Percentiles rank a stretch among this genome's conserved stretches.
Conservation (phyloP, 768 basidiomycete species). For the Trametes maxima region DNA sequence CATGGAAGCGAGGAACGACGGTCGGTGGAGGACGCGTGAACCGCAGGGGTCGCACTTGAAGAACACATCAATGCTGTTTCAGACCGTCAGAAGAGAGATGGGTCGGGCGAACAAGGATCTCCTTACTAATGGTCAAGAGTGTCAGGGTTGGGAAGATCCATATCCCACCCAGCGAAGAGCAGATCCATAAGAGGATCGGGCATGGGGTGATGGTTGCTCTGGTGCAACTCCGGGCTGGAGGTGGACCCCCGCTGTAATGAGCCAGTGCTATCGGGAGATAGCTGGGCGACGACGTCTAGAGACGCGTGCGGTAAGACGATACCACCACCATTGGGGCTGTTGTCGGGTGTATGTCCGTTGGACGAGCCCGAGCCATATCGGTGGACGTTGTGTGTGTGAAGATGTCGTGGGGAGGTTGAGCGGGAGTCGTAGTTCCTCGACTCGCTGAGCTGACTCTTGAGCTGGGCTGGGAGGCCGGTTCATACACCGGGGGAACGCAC, state of each 20-base stretch:
- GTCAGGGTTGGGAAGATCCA: constrained; percentile 77
- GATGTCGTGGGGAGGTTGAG: constrained; percentile 41
- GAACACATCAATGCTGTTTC: constrained; percentile 78
- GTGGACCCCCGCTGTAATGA: constrained; percentile 39
- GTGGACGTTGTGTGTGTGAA: constrained; percentile 20
- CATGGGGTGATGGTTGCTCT: constrained; percentile 37
- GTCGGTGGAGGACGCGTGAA: constrained; percentile 79
- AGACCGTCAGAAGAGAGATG: background rate
- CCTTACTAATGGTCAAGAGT: constrained; percentile 76
- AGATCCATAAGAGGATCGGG: constrained; percentile 64
- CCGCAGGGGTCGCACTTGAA: constrained; percentile 89
- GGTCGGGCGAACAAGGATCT: background rate
- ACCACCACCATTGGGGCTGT: constrained; percentile 30
- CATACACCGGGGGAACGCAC: background rate
- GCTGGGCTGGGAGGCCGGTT: constrained; percentile 46
- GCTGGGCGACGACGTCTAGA: constrained; percentile 27
- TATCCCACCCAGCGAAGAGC: constrained; percentile 80
- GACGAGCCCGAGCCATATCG: constrained; percentile 15
- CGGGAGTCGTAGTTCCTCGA: constrained; percentile 41
- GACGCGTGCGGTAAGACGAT: constrained; percentile 33
- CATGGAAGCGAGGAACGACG: constrained; percentile 80
- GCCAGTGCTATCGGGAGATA: constrained; percentile 28
- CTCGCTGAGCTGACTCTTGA: constrained; percentile 65
- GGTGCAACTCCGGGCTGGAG: constrained; percentile 53
- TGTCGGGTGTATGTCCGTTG: constrained; percentile 27